Conservation (phyloP, 352 stramenopile genomes). For the Globisporangium heterothallicum region DNA sequence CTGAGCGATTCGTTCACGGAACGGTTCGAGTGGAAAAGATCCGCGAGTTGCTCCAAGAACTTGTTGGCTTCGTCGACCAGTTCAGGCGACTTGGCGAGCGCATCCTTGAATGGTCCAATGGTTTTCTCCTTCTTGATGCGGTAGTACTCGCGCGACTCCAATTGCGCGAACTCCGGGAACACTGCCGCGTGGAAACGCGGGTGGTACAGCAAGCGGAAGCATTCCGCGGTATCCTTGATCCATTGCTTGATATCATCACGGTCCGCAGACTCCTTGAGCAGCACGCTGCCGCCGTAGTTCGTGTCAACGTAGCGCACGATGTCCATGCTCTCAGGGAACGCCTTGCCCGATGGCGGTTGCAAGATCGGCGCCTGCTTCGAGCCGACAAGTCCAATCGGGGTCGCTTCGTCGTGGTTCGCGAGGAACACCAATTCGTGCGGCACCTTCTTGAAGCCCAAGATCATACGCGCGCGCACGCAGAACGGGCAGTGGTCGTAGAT, state of each 20-base stretch:
- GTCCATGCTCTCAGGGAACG: constrained; percentile 35
- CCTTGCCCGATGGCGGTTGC: constrained; percentile 17
- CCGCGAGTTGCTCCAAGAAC: constrained; percentile 25
- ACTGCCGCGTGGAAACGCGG: constrained; percentile 38
- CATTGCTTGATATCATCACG: constrained; percentile 41
- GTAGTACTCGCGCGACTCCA: constrained; percentile 44
- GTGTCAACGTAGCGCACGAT: constrained; percentile 44
- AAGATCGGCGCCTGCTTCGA: constrained; percentile 37
- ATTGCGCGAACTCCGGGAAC: constrained; percentile 40
- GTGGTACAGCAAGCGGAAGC: constrained; percentile 34
- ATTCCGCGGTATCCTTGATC: constrained; percentile 38
- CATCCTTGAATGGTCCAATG: constrained; percentile 33
- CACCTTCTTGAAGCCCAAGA: constrained; percentile 40
- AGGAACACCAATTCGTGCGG: constrained; percentile 32
- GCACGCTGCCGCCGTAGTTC: constrained; percentile 21
- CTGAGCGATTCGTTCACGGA: constrained; percentile 39
- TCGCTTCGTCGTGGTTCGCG: constrained; percentile 37
- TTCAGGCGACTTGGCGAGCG: constrained; percentile 34
- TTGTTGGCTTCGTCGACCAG: constrained; percentile 31
- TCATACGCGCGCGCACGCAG: constrained; percentile 38
- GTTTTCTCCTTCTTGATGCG: constrained; percentile 52
- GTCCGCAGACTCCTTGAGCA: constrained; percentile 27
- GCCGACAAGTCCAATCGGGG: constrained; percentile 29
- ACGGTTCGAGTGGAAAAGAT: constrained; percentile 35
- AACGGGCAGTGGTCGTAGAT: constrained; percentile 48